Percentiles rank a stretch among this genome's conserved stretches.
Evolutionary conservation across 345 rosid species (phyloP).

Genomic region (Capsella bursapastoris): DNA sequence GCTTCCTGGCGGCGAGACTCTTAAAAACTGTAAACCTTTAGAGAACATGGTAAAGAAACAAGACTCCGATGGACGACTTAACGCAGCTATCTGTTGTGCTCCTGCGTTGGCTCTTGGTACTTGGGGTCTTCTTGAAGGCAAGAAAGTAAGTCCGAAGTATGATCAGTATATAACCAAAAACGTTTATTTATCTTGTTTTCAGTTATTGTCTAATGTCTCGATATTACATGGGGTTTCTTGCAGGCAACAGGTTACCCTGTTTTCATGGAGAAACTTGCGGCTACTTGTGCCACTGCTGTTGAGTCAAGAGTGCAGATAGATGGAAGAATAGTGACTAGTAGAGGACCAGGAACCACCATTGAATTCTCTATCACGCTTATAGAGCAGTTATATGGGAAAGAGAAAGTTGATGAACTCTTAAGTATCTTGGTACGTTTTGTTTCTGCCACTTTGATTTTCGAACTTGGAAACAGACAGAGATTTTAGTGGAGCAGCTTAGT

Average conservation of each 20-base stretch:
- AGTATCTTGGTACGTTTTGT: constrained; percentile 67
- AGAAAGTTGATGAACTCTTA: constrained; percentile 70
- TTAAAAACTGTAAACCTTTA: constrained; percentile 64
- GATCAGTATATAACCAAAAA: neutral
- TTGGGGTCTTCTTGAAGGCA: constrained; percentile 88
- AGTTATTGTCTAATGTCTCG: constrained; percentile 2
- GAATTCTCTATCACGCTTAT: constrained; percentile 77
- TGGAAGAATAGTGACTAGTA: constrained; percentile 76
- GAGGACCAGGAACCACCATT: constrained; percentile 91
- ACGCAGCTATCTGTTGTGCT: constrained; percentile 90
- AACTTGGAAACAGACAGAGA: neutral
- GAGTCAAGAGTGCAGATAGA: constrained; percentile 90
- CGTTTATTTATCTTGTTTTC: neutral
- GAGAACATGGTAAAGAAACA: constrained; percentile 84
- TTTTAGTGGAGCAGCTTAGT: neutral
- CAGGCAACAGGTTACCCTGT: constrained; percentile 94
- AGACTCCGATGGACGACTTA: constrained; percentile 71
- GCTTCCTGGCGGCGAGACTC: constrained; percentile 83
- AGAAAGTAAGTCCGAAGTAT: constrained; percentile 52
- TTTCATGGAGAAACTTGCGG: constrained; percentile 81
- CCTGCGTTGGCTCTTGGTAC: constrained; percentile 89
- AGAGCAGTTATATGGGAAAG: constrained; percentile 80
- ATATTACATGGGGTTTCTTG: constrained; percentile 3
- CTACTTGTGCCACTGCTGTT: constrained; percentile 62
- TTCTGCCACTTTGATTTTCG: constrained; percentile 4